Evolutionary conservation across 305 asterid species (phyloP).

Genomic region (Fraxinus nigra): DNA sequence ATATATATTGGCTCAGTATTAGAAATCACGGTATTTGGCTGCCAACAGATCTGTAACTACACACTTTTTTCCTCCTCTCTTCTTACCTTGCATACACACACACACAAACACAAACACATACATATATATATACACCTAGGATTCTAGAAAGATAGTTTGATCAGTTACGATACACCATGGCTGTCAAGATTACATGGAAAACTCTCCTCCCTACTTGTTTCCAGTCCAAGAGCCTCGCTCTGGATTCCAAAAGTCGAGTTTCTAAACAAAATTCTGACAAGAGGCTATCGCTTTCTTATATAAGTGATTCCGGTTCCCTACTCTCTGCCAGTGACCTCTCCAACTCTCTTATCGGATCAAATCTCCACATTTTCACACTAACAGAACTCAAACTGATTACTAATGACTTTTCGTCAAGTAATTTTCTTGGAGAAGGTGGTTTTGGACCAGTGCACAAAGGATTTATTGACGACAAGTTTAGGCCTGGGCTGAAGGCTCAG

Average conservation of each 20-base stretch:
- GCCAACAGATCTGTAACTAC: background rate
- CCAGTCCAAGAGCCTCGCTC: slow-evolving; percentile 8
- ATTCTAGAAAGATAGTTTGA: background rate
- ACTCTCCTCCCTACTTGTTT: slow-evolving; percentile 41
- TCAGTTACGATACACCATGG: slow-evolving; percentile 16
- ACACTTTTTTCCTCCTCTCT: background rate
- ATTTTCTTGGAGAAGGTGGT: slow-evolving; percentile 71
- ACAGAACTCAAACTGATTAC: slow-evolving; percentile 52
- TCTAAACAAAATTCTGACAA: slow-evolving; percentile 34
- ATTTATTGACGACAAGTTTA: slow-evolving; percentile 47
- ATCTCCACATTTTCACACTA: slow-evolving; percentile 55
- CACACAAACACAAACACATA: background rate
- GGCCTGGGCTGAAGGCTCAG: slow-evolving; percentile 61
- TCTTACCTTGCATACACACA: background rate
- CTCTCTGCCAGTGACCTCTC: slow-evolving; percentile 49
- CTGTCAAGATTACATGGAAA: slow-evolving; percentile 29
- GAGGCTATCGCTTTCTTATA: slow-evolving; percentile 47
- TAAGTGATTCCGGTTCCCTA: slow-evolving; percentile 50
- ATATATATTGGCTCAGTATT: background rate
- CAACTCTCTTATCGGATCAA: slow-evolving; percentile 39
- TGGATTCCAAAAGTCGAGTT: slow-evolving; percentile 26
- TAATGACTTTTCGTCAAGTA: slow-evolving; percentile 42
- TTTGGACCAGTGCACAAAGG: slow-evolving; percentile 82
- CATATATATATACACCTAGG: background rate
- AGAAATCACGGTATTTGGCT: background rate